These are phyloP conservation scores for Termitomyces eurrhizus DNA, from an alignment of 768 basidiomycete genomes.

Conservation along the genomic window DNA sequence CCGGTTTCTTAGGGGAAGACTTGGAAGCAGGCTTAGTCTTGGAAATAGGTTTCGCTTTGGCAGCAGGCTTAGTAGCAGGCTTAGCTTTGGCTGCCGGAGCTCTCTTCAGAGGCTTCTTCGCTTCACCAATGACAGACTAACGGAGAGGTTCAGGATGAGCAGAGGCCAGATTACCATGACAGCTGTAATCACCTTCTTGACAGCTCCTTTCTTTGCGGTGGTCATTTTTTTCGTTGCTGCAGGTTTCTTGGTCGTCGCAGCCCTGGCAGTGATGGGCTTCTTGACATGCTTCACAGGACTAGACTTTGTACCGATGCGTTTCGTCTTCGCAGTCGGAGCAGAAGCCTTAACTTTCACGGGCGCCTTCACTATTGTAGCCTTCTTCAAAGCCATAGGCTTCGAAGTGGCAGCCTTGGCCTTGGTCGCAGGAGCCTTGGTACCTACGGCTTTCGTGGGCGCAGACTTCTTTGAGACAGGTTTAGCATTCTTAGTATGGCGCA, in stretches of 20 bases:
- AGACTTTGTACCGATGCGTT: constrained; percentile 16
- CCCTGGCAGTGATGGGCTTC: constrained; percentile 23
- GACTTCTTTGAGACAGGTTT: constrained; percentile 42
- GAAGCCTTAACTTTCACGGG: constrained; percentile 26
- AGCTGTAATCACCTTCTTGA: constrained; percentile 51
- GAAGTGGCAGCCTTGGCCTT: constrained; percentile 19
- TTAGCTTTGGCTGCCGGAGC: constrained; percentile 20
- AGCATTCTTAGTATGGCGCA: constrained; percentile 27
- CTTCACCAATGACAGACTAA: constrained; percentile 35
- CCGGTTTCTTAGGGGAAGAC: constrained; percentile 20
- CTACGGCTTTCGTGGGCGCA: constrained; percentile 16
- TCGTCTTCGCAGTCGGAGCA: constrained; percentile 24
- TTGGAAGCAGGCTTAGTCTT: constrained; percentile 25
- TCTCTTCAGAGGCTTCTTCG: constrained; percentile 30
- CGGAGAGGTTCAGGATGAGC: neutral
- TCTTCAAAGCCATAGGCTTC: constrained; percentile 19
- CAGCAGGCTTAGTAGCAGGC: constrained; percentile 17
- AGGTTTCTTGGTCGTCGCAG: constrained; percentile 23
- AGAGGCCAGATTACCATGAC: neutral
- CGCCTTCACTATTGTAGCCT: constrained; percentile 10
- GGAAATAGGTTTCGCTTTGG: constrained; percentile 26
- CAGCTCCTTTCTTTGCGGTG: constrained; percentile 40
- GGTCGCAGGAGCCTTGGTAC: constrained; percentile 29
- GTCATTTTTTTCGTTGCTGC: constrained; percentile 23
- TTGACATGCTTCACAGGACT: constrained; percentile 14